Base-by-base conservation (phyloP, 345 rosid species). In the Arabis hirsuta region DNA sequence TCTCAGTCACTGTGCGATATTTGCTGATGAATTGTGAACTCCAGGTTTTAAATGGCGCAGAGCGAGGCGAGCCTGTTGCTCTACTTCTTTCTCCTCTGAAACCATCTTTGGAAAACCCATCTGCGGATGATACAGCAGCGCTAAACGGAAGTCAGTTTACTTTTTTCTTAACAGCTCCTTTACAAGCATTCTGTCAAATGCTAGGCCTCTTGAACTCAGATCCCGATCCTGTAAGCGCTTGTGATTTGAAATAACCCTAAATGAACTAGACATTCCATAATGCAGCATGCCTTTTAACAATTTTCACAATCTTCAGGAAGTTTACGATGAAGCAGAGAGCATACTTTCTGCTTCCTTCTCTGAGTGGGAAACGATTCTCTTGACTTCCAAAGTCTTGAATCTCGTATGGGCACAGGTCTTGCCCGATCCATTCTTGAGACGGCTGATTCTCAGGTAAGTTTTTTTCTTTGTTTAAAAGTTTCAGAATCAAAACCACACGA, bases 351-450 rank as follows among this genome's bases (percentile, higher is more conserved):
- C 84, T 65, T 86, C 88, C 4, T 92, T 92, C 78, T 78, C 91
- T 2, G 87, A 81, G 36, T 96, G 97, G 98, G 98, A 90, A 77
- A 90, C 85, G n/a, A 80, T 83, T 62, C 97, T 96, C 43, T 87
- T 91, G 78, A 90, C 83, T 69, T 85, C 92, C 59, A 78, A 81
- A 66, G 81, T 73, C 82, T 82, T 96, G 79, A 90, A 96, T 75
- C 82, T 92, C 20, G 98, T 90, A 46, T 96, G 99, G 99, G 98
- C 97, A 10, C 98, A 96, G 75, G 86, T 88, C 69, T 52, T 92
- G 54, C 81, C 90, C 26, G 96, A 96, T 79, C 95, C 89, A 34
- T 96, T 96, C 82, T 81, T 96, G 48, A 86, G 96, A 64, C 84
- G 97, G 68, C 82, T 96, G 78, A 92, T 96, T 78, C 82, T 96